Conservation (phyloP, 2,329 filamentous ascomycete species). For the Alternaria conjuncta region DNA sequence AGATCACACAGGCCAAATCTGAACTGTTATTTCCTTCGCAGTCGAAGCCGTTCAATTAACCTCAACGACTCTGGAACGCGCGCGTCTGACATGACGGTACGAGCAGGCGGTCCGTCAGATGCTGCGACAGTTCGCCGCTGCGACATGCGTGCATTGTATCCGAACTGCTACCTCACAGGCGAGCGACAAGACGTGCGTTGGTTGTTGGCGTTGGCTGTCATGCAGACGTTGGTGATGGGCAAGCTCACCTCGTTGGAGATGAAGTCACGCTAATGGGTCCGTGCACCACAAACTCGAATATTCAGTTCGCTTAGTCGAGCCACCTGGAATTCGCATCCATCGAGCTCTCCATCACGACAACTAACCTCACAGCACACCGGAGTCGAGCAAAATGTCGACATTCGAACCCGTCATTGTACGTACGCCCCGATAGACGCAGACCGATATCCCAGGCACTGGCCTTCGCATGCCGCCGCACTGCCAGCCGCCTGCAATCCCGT, state of each 20-base stretch:
- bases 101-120: neutral
- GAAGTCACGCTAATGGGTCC: conserved; percentile 10
- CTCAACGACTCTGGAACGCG: neutral
- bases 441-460: conserved; percentile 7
- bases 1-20: neutral
- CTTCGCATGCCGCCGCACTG: conserved; percentile 17
- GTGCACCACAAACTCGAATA: conserved; percentile 10
- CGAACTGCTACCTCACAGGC: neutral
- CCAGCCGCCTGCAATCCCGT: conserved; percentile 8
- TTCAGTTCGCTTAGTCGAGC: conserved; percentile 13
- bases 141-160: neutral
- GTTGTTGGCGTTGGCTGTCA: neutral
- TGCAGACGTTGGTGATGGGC: neutral
- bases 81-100: neutral
- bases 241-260: neutral
- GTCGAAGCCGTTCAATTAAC: neutral
- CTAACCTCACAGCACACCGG: conserved; percentile 44
- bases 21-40: neutral
- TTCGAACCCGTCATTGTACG: conserved; percentile 70
- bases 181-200: neutral
- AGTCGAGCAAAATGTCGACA: conserved; percentile 65
- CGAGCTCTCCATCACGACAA: conserved; percentile 24
- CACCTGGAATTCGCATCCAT: conserved; percentile 17
- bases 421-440: conserved; percentile 39
- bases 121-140: neutral